A percentile compares a stretch with the other conserved stretches of the same genome.
phyloP scores from a whole-genome alignment of 1,139 yeast species.

The Suhomyces taliae region DNA sequence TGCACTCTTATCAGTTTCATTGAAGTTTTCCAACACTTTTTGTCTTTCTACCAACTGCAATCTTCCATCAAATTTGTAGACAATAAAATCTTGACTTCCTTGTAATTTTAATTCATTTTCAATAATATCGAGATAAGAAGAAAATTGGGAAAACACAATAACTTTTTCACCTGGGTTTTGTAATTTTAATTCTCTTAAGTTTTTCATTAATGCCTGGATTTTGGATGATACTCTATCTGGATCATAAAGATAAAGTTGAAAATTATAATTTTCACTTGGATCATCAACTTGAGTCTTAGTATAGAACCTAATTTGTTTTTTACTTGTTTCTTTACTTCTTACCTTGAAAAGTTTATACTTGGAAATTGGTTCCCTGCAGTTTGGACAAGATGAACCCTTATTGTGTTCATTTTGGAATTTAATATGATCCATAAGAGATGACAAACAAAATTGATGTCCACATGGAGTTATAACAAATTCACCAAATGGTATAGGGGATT shows the following conservation, averaged over 20 bases:
- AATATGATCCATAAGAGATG: constrained; percentile 73
- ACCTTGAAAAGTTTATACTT: constrained; percentile 45
- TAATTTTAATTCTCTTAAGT: constrained; percentile 52
- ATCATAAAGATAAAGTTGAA: constrained; percentile 44
- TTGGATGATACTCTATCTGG: constrained; percentile 68
- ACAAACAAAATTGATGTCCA: constrained; percentile 75
- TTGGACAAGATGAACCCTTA: constrained; percentile 53
- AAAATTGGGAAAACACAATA: constrained; percentile 90
- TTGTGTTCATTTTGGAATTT: constrained; percentile 42
- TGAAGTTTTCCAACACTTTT: constrained; percentile 57
- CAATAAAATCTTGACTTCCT: constrained; percentile 43
- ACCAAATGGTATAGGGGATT: constrained; percentile 54
- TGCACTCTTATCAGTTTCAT: constrained; percentile 24
- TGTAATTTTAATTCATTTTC: constrained; percentile 56
- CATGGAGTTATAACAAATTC: constrained; percentile 73
- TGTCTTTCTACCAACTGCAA: constrained; percentile 67
- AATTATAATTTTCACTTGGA: constrained; percentile 24
- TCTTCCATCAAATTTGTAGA: constrained; percentile 80
- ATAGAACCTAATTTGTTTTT: constrained; percentile 37
- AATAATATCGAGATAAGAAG: constrained; percentile 76
- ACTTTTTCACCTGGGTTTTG: constrained; percentile 67
- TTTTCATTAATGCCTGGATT: constrained; percentile 65
- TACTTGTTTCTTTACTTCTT: constrained; percentile 27
- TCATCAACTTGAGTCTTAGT: constrained; percentile 22
- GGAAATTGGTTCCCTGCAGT: constrained; percentile 51